These are phyloP conservation scores for Trametes polyzona DNA, from an alignment of 1,284 basidiomycete genomes.

Conservation along the genomic window DNA sequence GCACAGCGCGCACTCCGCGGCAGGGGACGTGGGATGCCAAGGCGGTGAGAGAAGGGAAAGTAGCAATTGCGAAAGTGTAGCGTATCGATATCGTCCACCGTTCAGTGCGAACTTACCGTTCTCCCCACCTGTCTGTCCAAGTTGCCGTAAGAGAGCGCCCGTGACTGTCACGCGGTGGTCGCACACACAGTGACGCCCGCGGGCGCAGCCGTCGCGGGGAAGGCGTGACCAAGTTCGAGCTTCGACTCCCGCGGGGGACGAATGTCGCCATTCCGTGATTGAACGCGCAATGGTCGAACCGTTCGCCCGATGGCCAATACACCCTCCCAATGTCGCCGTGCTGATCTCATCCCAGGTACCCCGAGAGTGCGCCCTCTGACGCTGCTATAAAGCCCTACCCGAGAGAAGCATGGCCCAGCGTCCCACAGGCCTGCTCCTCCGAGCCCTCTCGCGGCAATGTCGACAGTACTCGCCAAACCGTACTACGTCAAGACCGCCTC, in stretches of 20 bases:
- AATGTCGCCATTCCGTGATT: conserved; percentile 34
- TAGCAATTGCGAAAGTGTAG: conserved; percentile 30
- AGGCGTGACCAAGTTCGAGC: conserved; percentile 11
- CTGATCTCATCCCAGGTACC: conserved; percentile 22
- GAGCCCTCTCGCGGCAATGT: conserved; percentile 25
- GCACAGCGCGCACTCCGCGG: conserved; percentile 85
- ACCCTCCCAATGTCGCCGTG: conserved; percentile 20
- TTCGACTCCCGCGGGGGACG: conserved; percentile 15
- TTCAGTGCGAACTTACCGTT: conserved; percentile 15
- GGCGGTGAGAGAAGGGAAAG: conserved; percentile 48
- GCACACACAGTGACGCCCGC: background rate
- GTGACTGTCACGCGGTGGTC: conserved; percentile 17
- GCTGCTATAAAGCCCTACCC: conserved; percentile 21
- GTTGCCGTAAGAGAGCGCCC: conserved; percentile 12
- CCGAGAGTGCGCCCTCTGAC: background rate
- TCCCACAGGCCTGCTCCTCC: conserved; percentile 14
- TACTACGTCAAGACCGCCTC: conserved; percentile 4
- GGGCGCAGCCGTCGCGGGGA: background rate
- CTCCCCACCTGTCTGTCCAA: conserved; percentile 3
- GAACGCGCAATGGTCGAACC: conserved; percentile 33
- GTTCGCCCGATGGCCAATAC: conserved; percentile 25
- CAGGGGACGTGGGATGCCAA: conserved; percentile 77
- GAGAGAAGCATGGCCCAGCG: conserved; percentile 12
- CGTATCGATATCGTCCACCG: conserved; percentile 26
- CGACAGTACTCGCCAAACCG: conserved; percentile 28